Conservation (phyloP, 768 basidiomycete species). For the Tulasnella sp. region DNA sequence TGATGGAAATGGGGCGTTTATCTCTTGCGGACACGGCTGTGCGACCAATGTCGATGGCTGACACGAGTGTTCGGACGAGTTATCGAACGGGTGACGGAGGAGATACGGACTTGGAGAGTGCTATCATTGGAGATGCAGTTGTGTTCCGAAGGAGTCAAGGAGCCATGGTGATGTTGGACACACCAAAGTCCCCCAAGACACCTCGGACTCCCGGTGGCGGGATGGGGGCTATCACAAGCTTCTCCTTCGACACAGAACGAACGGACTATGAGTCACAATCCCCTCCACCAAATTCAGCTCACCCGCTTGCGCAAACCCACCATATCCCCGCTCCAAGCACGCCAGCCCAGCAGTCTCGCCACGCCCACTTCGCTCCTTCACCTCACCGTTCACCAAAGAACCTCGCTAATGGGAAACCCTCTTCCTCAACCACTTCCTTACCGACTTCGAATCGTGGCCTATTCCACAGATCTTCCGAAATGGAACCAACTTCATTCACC, state of each 20-base stretch:
- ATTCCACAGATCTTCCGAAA: neutral
- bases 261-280: neutral
- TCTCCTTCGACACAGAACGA: neutral
- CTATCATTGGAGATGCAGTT: neutral
- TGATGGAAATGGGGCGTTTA: slow-evolving; percentile 18
- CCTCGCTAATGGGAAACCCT: neutral
- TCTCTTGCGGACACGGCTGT: neutral
- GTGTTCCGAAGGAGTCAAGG: neutral
- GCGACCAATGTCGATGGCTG: neutral
- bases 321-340: neutral
- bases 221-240: neutral
- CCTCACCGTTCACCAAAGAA: slow-evolving; percentile 2
- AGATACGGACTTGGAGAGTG: slow-evolving; percentile 1
- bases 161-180: neutral
- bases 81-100: neutral
- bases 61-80: slow-evolving; percentile 2
- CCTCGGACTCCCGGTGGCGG: neutral
- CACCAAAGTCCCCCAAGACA: neutral
- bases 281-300: neutral
- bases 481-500: neutral
- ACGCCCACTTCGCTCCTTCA: slow-evolving; percentile 17
- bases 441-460: neutral
- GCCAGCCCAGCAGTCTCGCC: neutral
- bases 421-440: neutral
- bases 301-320: neutral